phyloP scores from a whole-genome alignment of 306 rosid species.

The Vigna hirtella region DNA sequence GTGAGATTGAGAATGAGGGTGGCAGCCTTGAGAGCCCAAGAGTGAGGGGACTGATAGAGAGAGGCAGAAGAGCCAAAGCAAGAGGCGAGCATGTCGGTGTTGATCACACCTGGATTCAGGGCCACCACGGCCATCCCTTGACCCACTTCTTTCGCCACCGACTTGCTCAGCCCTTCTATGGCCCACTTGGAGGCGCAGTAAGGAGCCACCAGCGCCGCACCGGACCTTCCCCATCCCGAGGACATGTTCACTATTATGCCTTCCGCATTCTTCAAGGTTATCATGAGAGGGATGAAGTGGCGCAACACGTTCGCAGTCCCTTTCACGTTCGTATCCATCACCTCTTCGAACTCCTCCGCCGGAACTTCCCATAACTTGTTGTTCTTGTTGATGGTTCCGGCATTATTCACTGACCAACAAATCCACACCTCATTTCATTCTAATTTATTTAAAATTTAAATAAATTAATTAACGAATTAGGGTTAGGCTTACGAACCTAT shows the following conservation, averaged over 20 bases:
- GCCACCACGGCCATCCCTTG: constrained; percentile 87
- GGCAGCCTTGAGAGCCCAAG: constrained; percentile 90
- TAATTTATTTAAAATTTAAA: too few species aligned
- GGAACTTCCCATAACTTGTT: constrained; percentile 92
- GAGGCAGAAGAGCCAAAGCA: constrained; percentile 79
- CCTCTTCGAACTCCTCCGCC: constrained; percentile 70
- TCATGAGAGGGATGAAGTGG: constrained; percentile 82
- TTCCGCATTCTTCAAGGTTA: constrained; percentile 43
- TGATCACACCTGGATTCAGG: constrained; percentile 82
- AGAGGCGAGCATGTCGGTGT: constrained; percentile 89
- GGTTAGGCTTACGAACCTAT: constrained; percentile 43
- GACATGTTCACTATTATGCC: constrained; percentile 88
- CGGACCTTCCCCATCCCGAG: constrained; percentile 98
- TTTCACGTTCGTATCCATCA: constrained; percentile 79
- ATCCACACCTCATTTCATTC: too few species aligned
- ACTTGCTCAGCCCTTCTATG: constrained; percentile 75
- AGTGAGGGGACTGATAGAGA: constrained; percentile 72
- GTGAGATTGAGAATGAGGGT: constrained; percentile 85
- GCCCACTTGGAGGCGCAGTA: constrained; percentile 99
- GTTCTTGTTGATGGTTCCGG: constrained; percentile 84
- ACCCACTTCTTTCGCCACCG: constrained; percentile 84
- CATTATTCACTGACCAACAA: constrained; percentile 65
- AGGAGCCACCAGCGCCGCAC: constrained; percentile 91
- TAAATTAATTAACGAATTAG: too few species aligned
- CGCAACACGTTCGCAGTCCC: constrained; percentile 81